Evolutionary conservation across 495 filamentous ascomycete genomes (phyloP).

Genomic region (Glonium stellatum): DNA sequence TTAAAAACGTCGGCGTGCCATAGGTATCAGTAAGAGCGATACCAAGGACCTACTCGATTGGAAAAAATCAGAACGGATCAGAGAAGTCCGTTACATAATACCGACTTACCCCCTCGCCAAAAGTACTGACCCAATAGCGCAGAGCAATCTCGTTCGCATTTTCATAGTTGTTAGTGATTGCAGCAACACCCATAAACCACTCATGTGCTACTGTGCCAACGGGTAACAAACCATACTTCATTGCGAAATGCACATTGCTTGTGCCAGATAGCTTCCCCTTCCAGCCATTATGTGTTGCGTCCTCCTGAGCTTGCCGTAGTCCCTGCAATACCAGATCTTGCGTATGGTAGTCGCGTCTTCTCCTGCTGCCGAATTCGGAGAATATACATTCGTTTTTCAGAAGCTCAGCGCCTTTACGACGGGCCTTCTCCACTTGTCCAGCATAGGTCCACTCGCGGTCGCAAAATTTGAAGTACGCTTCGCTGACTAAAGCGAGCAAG

Average conservation of each 20-base stretch:
- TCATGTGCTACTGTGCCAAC: slow-evolving; percentile 96
- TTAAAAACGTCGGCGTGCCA: slow-evolving; percentile 83
- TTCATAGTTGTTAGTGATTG: slow-evolving; percentile 78
- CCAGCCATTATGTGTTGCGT: slow-evolving; percentile 47
- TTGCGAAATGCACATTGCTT: slow-evolving; percentile 95
- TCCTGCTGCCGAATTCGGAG: slow-evolving; percentile 87
- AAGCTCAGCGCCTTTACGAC: slow-evolving; percentile 65
- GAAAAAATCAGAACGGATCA: not conserved
- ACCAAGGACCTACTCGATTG: slow-evolving; percentile 54
- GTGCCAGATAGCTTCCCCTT: slow-evolving; percentile 74
- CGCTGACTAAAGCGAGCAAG: slow-evolving; percentile 79
- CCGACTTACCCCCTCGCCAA: slow-evolving; percentile 63
- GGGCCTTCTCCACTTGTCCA: slow-evolving; percentile 77
- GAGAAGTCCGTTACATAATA: not conserved
- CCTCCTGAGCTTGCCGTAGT: slow-evolving; percentile 62
- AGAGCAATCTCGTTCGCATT: slow-evolving; percentile 77
- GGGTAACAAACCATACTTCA: slow-evolving; percentile 74
- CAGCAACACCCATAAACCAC: slow-evolving; percentile 98
- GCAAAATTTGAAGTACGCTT: slow-evolving; percentile 95
- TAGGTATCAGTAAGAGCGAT: slow-evolving; percentile 98
- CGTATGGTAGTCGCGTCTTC: slow-evolving; percentile 87
- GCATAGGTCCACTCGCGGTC: slow-evolving; percentile 82
- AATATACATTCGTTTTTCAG: slow-evolving; percentile 77
- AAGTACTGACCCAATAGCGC: slow-evolving; percentile 82
- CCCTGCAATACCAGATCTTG: slow-evolving; percentile 88